Evolutionary conservation across 2,329 filamentous ascomycete genomes (phyloP).

Genomic region (Colletotrichum echinochloae): DNA sequence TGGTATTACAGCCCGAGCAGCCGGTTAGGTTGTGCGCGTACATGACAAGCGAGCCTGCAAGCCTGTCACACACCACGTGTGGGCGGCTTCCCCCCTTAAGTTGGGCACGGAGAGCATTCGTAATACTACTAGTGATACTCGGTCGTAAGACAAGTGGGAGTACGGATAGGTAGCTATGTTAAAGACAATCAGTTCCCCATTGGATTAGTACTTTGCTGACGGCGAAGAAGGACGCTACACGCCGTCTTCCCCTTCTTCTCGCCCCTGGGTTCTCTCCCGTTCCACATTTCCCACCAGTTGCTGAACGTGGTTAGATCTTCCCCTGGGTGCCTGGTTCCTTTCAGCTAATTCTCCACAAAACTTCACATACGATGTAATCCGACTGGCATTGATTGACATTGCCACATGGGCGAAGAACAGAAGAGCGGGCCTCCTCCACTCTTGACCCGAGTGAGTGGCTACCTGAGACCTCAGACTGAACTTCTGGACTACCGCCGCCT

Average conservation of each 20-base stretch:
- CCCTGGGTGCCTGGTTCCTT: conserved; percentile 24
- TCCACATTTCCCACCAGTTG: background rate
- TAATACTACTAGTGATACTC: no score
- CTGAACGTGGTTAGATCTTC: background rate
- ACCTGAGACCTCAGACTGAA: no score
- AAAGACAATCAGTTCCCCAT: conserved; percentile 33
- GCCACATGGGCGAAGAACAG: no score
- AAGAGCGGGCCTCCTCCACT: no score
- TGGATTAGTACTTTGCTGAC: conserved; percentile 16
- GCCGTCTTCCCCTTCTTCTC: background rate
- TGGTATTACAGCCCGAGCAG: conserved; percentile 2
- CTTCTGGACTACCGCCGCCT: background rate
- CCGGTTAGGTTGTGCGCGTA: conserved; percentile 3
- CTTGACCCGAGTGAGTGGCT: no score
- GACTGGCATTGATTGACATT: no score
- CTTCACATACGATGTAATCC: no score
- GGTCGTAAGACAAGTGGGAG: conserved; percentile 16
- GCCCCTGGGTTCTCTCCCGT: background rate
- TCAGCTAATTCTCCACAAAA: no score
- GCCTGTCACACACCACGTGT: background rate
- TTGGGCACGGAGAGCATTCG: conserved; percentile 1
- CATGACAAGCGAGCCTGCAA: background rate
- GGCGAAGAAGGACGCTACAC: no score
- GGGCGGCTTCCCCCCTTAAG: conserved; percentile 13
- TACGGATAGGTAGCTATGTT: no score